Percentiles rank a stretch among this genome's conserved stretches.
Evolutionary conservation across 768 basidiomycete genomes (phyloP).

Genomic region (Tubosaeta sp.): DNA sequence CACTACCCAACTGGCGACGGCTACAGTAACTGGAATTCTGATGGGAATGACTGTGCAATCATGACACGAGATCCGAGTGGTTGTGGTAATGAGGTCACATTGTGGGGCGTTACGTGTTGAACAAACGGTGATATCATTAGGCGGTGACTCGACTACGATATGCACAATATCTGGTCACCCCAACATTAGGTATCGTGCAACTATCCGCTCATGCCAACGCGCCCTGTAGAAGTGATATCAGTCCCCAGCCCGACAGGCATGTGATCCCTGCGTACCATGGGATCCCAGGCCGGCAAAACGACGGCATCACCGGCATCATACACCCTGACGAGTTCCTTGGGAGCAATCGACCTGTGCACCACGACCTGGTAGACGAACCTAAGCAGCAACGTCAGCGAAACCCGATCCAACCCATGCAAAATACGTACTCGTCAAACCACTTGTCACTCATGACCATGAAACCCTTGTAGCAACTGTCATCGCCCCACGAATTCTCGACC

Average conservation of each 20-base stretch:
- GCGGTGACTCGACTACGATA: background rate
- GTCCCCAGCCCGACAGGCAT: background rate
- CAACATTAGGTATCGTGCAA: background rate
- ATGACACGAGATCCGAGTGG: background rate
- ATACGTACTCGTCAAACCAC: slow-evolving; percentile 86
- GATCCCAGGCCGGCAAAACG: slow-evolving; percentile 85
- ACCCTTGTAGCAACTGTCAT: slow-evolving; percentile 70
- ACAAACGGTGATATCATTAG: background rate
- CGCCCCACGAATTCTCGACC: slow-evolving; percentile 96
- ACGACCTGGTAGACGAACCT: slow-evolving; percentile 95
- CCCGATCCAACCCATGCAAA: background rate
- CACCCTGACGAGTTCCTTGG: slow-evolving; percentile 76
- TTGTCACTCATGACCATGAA: slow-evolving; percentile 88
- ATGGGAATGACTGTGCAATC: background rate
- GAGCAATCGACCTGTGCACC: slow-evolving; percentile 73
- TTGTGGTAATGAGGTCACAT: background rate
- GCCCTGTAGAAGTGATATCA: slow-evolving; percentile 11
- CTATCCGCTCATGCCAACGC: slow-evolving; percentile 20
- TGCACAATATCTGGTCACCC: background rate
- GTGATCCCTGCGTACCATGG: slow-evolving; percentile 23
- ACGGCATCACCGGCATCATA: slow-evolving; percentile 62
- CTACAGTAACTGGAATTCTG: background rate
- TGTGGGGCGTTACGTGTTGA: background rate
- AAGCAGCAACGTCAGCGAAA: slow-evolving; percentile 2
- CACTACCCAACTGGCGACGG: background rate